Base-by-base conservation (phyloP, 768 basidiomycete genomes). In the Calvatia gigantea region DNA sequence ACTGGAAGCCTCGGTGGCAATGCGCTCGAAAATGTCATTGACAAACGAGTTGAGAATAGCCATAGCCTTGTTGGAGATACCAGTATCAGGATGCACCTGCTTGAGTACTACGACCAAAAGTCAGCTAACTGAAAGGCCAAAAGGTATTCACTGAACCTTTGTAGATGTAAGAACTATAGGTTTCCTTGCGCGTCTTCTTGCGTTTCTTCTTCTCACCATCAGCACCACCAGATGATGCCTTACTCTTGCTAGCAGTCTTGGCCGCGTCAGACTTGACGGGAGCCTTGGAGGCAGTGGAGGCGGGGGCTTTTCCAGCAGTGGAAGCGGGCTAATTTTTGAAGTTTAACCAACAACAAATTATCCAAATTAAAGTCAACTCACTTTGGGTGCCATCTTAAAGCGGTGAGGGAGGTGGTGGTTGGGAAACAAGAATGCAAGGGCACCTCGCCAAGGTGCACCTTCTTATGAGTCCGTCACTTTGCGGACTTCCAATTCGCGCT, bases 41-140 rank as follows among this genome's bases (percentile, higher is more conserved):
- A 97, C 94, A 68, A 97, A 97, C 56, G 88, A 91, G 81, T 96
- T 96, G 55, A 97, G 74, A 68, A 97, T 95, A 58, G 93, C 89
- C 92, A 96, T 95, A 19, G 93, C 94, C 81, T 96, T 96, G 86
- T 97, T 98, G 53, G 94, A 95, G 77, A 98, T 98, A 87, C 95
- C 96, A 48, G 93, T 98, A 68, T 98, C 96, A 49, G 95, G 94
- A 79, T 98, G 96, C 57, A 98, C 95, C 77, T 98, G 94, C 75
- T 92, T 94, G 59, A 96, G 84, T 64, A 95, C 94, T 93, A 64
- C 56, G 41, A 61, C 29, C 17, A 17, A 47, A 15, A 19, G 29
- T 23, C 50, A n/a, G 41, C 51, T 17, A 27, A 21, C 31, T 32
- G 11, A 51, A 56, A 27, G 19, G 11, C n/a, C 21, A 11, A 7